Evolutionary conservation across 139 green algal species (phyloP).

Genomic region (Desmodesmus armatus): DNA sequence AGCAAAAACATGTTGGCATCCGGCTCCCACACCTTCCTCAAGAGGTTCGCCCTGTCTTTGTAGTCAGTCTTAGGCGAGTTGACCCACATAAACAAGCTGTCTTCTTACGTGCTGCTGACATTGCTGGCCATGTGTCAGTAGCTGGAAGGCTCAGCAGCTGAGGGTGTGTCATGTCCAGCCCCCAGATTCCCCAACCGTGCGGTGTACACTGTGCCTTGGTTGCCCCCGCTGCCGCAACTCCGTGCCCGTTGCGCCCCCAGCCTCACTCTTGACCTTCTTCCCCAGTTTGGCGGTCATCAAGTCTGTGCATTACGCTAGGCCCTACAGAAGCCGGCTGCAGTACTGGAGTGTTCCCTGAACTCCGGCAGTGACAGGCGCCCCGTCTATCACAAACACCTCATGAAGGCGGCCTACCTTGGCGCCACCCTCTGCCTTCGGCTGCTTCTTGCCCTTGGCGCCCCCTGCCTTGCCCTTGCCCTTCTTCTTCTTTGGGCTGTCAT

Average conservation of each 20-base stretch:
- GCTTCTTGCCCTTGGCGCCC: background rate
- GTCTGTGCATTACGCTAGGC: background rate
- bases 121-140: no score
- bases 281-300: background rate
- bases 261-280: background rate
- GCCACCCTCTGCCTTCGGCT: background rate
- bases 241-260: background rate
- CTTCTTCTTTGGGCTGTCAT: constrained; percentile 27
- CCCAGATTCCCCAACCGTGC: no score
- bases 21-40: no score
- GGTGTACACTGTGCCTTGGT: no score
- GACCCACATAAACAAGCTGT: no score
- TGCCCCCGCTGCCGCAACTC: no score
- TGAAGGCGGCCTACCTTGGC: background rate
- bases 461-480: constrained; percentile 10
- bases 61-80: no score
- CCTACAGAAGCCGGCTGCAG: background rate
- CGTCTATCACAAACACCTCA: background rate
- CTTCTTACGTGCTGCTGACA: no score
- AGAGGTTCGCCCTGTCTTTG: no score
- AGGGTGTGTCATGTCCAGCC: no score
- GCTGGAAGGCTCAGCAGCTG: no score
- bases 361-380: background rate
- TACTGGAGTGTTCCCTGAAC: background rate
- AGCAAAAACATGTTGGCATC: no score